Conservation (phyloP, 1,284 basidiomycete genomes). For the Cystodermella granulosa region DNA sequence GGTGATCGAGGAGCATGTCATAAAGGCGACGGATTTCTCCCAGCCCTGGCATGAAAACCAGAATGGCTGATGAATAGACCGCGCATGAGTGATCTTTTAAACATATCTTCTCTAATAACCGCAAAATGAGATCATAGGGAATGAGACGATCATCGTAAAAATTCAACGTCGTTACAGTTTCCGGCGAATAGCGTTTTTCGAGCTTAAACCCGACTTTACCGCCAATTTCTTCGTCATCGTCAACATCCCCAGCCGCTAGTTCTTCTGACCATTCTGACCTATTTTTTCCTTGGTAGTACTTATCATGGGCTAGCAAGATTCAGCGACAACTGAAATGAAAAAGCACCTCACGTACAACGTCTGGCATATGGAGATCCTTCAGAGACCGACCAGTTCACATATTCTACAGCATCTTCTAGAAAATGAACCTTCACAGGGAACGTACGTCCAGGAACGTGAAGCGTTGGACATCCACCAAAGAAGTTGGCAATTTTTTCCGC, state of each 20-base stretch:
- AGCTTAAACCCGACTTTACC: constrained; percentile 50
- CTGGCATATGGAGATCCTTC: constrained; percentile 83
- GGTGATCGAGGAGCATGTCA: constrained; percentile 78
- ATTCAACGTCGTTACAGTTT: constrained; percentile 79
- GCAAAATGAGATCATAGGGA: constrained; percentile 83
- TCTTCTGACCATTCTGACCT: constrained; percentile 76
- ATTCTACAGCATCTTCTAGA: constrained; percentile 90
- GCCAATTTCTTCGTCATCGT: constrained; percentile 57
- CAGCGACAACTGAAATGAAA: constrained; percentile 3
- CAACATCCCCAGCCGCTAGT: constrained; percentile 65
- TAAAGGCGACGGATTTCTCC: constrained; percentile 87
- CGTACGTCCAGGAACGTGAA: constrained; percentile 92
- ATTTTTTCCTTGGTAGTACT: constrained; percentile 59
- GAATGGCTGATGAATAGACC: constrained; percentile 73
- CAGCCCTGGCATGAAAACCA: constrained; percentile 93
- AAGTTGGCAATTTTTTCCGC: constrained; percentile 91
- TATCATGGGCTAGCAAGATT: constrained; percentile 47
- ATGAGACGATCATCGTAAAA: constrained; percentile 86
- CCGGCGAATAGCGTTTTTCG: constrained; percentile 67
- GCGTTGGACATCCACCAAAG: constrained; percentile 85
- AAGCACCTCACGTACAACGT: constrained; percentile 46
- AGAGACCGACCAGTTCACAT: constrained; percentile 79
- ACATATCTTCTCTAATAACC: constrained; percentile 85
- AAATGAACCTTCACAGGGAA: constrained; percentile 89
- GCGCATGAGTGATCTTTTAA: constrained; percentile 56